Evolutionary conservation across 1,284 basidiomycete genomes (phyloP), one percentile per base, ranked within the genome.

Genomic region (Papiliotrema nemorosa): DNA sequence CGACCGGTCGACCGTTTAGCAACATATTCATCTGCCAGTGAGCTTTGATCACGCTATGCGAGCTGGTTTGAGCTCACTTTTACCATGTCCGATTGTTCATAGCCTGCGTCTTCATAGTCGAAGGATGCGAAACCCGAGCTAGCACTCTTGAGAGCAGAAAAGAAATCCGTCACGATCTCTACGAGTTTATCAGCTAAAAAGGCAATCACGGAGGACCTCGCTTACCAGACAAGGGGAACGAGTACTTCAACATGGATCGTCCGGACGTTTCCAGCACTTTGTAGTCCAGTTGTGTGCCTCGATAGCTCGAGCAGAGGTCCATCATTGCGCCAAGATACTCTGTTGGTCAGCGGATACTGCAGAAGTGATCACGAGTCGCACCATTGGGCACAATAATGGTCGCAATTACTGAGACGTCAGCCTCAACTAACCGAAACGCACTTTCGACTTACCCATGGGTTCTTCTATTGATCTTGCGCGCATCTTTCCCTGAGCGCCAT

Each of bases 51-150:
- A 31, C 14, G 9, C 29, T 31, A 14, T 31, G 29, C 9, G 9
- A 4, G 9, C 3, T 26, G 33, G 18, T 26, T 9, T 14, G 24
- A 33, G 41, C 73, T 49, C 55, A 88, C 88, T 81, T 92, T 92
- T 53, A 83, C 83, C 34, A 94, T 77, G 66, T 91, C 82, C 59
- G 85, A 88, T 54, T 77, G 71, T 64, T 82, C 80, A 73, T 94
- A 96, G 1, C 89, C 91, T 4, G 84, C 89, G 71, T 92, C 87
- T 69, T 96, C 91, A 61, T 96, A 97, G 66, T 94, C 90, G 66
- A 94, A 92, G 64, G 87, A 90, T 9, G 90, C 90, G 69, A 91
- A 94, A 21, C 90, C 90, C 3, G 89, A 92, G 64, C 88, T 91
- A 41, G 66, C 57, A 55, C 72, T 85, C 75, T 97, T 97, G 50